Evolutionary conservation across 2,329 filamentous ascomycete genomes (phyloP), one percentile per base, ranked within the genome.

Genomic region (Aspergillus chevalieri): DNA sequence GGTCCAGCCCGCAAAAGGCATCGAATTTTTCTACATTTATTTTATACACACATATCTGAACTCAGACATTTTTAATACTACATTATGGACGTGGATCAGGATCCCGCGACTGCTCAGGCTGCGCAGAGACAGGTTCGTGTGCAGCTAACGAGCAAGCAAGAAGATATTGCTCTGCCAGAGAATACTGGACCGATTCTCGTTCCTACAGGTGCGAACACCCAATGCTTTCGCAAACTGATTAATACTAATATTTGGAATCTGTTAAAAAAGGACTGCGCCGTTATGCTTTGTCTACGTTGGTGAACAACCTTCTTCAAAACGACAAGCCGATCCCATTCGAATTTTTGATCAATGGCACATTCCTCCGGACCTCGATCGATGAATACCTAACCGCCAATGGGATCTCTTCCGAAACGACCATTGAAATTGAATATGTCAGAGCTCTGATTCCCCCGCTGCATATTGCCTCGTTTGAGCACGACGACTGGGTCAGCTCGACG

Each of bases 281-380:
- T 65, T 80, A 80, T 65, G 76, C 78, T 47, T 76, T 85, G 4
- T 85, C 82, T 1, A 81, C 78, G 2, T 72, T 85, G 50, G 80
- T 85, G 48, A 85, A 85, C 64, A 78, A 78, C 54, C 73, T 85
- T 9, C 70, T 85, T 26, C 71, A 76, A 33, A 78, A 73, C 50
- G 74, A 78, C 47, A 78, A 78, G 59, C 69, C 73, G 14, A 64
- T 76, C 34, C 75, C 74, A 12, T 71, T 98, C 71, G 93, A 98
- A 71, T 97, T 98, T 74, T 81, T 98, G 60, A 85, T 95, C 72
- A 93, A 96, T 70, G 93, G 93, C 68, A 85, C 86, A 63, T 96
- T 95, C 70, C 81, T 98, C 46, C 86, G 88, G 54, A 87, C 90
- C 22, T 89, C 88, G 15, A 82, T 98, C 57, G 89, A 95, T 67